Base-by-base conservation (phyloP, 306 rosid genomes). In the Rosa multiflora region DNA sequence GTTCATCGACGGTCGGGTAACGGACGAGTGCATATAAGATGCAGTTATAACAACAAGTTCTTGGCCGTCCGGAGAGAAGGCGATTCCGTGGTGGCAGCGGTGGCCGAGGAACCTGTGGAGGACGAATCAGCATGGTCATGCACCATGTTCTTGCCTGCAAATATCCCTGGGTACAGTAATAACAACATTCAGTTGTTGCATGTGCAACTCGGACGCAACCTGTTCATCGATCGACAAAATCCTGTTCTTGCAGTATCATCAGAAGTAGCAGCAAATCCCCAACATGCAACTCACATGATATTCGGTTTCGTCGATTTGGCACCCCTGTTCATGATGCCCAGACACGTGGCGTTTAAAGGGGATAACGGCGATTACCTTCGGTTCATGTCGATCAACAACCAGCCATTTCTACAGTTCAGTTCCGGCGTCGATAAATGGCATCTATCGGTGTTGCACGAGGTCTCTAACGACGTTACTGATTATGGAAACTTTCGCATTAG, bases 11-110 rank as follows among this genome's bases (percentile, higher is more conserved):
- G 32, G 29, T 18, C 17, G 2, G 67, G 39, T 4, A 61, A 26
- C 67, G 40, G 67, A 61, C 67, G 40, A 26, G 67, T 61, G 67
- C 67, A 61, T 3, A 61, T 61, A 61, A 23, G 37, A 61, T 61
- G 39, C 67, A 21, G 13, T 9, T 29, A 29, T 12, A 61, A 59
- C 67, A 23, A 21, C 37, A 61, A 61, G 39, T 61, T 18, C 67
- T 61, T 61, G 37, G 67, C 67, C 6, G 3, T 61, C 1, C 37
- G 67, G 14, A 26, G 39, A 4, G 67, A 61, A 61, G 37, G 37
- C 18, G 67, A 61, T 4, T 26, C 17, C 6, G 37, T 23, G 6
- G 37, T 61, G 23, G 14, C 37, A 7, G 15, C 40, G 15, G 67
- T 61, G 67, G 67, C 67, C 1, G 67, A 61, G 6, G 18, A 10